These are phyloP conservation scores for Cicer arietinum DNA, from an alignment of 306 rosid species.

Conservation along the genomic window DNA sequence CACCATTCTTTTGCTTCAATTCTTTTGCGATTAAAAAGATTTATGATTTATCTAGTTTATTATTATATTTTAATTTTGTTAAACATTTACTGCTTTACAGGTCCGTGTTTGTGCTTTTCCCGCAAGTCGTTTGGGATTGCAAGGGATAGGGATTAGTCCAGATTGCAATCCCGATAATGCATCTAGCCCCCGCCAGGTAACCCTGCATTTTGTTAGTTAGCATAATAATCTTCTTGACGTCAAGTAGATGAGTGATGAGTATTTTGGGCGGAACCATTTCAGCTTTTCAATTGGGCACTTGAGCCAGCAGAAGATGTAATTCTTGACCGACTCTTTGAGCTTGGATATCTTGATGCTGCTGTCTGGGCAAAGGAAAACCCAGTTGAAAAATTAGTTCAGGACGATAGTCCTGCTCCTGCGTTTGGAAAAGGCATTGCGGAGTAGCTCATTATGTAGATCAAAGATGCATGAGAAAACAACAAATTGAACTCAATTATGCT, in stretches of 20 bases:
- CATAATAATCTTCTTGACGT: conserved; percentile 15
- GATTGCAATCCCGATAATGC: conserved; percentile 57
- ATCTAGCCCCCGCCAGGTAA: conserved; percentile 59
- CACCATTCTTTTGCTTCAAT: conserved; percentile 15
- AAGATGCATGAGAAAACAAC: conserved; percentile 34
- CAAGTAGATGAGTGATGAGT: conserved; percentile 11
- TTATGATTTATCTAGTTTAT: conserved; percentile 17
- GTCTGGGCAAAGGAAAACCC: conserved; percentile 90
- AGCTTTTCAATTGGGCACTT: conserved; percentile 63
- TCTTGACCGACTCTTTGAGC: conserved; percentile 80
- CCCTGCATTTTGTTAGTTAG: conserved; percentile 29
- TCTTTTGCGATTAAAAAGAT: conserved; percentile 20
- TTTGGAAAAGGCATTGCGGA: conserved; percentile 42
- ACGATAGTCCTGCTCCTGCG: conserved; percentile 46
- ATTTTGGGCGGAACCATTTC: conserved; percentile 41
- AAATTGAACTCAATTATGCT: conserved; percentile 38
- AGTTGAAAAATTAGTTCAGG: conserved; percentile 62
- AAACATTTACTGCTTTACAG: conserved; percentile 46
- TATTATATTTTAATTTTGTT: conserved; percentile 6
- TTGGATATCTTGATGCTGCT: conserved; percentile 86
- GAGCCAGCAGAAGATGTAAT: conserved; percentile 85
- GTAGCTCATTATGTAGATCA: conserved; percentile 39
- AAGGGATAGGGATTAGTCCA: conserved; percentile 61
- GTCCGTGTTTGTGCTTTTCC: conserved; percentile 92
- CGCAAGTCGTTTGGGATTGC: conserved; percentile 72